Base-by-base conservation (phyloP, 2,329 filamentous ascomycete species). In the Fusarium chaquense region DNA sequence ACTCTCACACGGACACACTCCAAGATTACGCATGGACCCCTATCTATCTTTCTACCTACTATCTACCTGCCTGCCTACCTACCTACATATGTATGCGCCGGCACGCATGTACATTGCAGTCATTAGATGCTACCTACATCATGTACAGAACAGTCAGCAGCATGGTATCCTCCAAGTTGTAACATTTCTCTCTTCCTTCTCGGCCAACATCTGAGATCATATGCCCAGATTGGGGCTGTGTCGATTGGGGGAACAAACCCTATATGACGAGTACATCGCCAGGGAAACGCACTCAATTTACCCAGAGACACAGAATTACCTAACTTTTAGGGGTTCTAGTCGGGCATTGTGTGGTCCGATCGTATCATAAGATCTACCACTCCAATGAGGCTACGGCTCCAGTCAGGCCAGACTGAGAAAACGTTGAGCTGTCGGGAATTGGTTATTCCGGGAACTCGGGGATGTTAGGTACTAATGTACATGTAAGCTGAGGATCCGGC, bases 301-400 rank as follows among this genome's bases (percentile, higher is more conserved):
- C 22, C 33, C 26, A 22, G 20, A 43, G 15, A 51, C 36, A 51
- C 24, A 20, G 41, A 38, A 24, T 43, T 35, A 20, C 20, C 20
- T 20, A 30, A 28, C 26, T 26, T 62, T 35, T 47, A 11, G 49
- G 51, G 43, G 44, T 40, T 58, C 47, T 52, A 18, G 66, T 63
- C 67, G 53, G 67, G 53, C 55, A 64, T 64, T 56, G 32, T 46
- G 26, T 67, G 53, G 67, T 57, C 67, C 67, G 67, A 68, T 70
- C 62, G 58, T 60, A 68, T 60, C 67, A 68, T 70, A 58, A 70
- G 62, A 63, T 70, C 58, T 70, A 52, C 47, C 43, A 11, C 41
- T 30, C 38, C 67, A 69, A 69, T 67, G 35, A 67, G 38, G 40
- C 32, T 20, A 38, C 20, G 24, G 40, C 45, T 46, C 51, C 44